A percentile compares a stretch with the other conserved stretches of the same genome.
Conservation (phyloP, 2,329 filamentous ascomycete species). For the Aspergillus nomiae region DNA sequence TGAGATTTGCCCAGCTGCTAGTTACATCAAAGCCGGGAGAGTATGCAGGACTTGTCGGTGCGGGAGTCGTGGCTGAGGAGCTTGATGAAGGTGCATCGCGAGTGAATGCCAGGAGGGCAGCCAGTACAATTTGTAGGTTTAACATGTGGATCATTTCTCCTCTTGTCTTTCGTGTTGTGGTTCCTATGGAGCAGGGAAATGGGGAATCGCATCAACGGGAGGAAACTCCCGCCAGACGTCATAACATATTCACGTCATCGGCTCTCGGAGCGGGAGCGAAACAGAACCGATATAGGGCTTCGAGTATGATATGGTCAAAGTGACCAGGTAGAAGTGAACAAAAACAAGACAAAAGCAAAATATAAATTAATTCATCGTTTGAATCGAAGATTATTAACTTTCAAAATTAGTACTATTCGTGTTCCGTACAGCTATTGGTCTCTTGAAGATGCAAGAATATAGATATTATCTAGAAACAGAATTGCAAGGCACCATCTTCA, state of each 20-base stretch:
- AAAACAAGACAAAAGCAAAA: too few relatives aligned
- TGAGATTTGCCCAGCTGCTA: slow-evolving; percentile 34
- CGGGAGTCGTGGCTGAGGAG: slow-evolving; percentile 7
- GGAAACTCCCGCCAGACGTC: background rate
- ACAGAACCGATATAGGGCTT: too few relatives aligned
- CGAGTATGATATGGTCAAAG: too few relatives aligned
- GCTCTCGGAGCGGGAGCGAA: too few relatives aligned
- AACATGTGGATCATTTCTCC: background rate
- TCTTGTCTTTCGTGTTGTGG: background rate
- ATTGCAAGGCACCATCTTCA: too few relatives aligned
- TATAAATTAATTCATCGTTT: too few relatives aligned
- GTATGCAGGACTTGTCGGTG: slow-evolving; percentile 27
- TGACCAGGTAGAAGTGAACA: too few relatives aligned
- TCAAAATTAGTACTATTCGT: too few relatives aligned
- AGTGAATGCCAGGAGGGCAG: background rate
- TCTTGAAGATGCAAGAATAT: too few relatives aligned
- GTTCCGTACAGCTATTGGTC: too few relatives aligned
- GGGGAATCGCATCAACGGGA: background rate
- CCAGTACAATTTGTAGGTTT: background rate
- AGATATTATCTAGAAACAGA: rapidly evolving
- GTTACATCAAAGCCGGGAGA: slow-evolving; percentile 35
- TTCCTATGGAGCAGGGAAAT: background rate
- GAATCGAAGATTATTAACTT: too few relatives aligned
- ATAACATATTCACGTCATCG: background rate
- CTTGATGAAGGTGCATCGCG: background rate